Evolutionary conservation across 495 filamentous ascomycete genomes (phyloP), one percentile per base, ranked within the genome.

Genomic region (Xylaria sp.): DNA sequence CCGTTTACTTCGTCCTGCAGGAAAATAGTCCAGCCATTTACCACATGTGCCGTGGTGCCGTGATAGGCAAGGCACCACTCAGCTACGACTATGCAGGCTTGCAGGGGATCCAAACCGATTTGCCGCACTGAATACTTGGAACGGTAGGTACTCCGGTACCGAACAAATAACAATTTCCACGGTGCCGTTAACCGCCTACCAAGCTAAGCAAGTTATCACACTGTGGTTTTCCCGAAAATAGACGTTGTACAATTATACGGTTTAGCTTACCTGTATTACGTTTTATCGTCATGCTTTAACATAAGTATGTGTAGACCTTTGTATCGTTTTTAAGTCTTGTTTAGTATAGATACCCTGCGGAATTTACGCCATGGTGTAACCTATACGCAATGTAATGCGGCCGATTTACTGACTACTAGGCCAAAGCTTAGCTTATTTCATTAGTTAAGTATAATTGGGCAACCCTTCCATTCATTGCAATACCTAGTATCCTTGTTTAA

Each of bases 101-200:
- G 61, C 69, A 71, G 69, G 69, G 69, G 50, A 71, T 58, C 57
- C 69, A 66, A 71, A 65, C 69, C 61, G 69, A 71, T 64, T 71
- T 71, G 50, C 69, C 61, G 69, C 61, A 43, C 65, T 15, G 61
- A 21, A 48, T 71, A 71, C 69, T 21, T 64, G 61, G 61, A 57
- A 71, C 29, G 52, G 61, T 50, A 58, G 55, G 41, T 69, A 64
- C 21, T 58, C 68, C 50, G 68, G 68, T 70, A 70, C 68, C 58
- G 24, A 71, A n/a, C 40, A 55, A 70, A 63, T 52, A 65, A 37
- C 50, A 66, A 66, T 24, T 57, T 69, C 37, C 61, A 58, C 44
- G 33, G 67, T 66, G 50, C 61, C 50, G 61, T 59, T 71, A 71
- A 65, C 69, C 69, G 69, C 61, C 68, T 64, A 55, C 61, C 21